Evolutionary conservation across 495 filamentous ascomycete genomes (phyloP).

Genomic region (Chaetomium cochliodes): DNA sequence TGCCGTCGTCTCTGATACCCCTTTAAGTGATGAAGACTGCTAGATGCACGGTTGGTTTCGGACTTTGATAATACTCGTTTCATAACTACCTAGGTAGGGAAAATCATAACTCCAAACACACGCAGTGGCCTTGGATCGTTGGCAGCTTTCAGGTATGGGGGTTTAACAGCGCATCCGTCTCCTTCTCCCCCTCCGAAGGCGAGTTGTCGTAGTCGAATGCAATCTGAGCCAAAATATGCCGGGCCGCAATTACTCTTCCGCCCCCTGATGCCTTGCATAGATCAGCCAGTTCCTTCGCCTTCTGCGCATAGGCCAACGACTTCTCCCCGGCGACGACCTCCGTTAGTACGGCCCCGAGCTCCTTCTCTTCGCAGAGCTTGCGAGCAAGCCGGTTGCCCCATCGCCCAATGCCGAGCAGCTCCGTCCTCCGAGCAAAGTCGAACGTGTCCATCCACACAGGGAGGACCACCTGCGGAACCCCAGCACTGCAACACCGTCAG

Average conservation of each 20-base stretch:
- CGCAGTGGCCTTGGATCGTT: too few relatives aligned
- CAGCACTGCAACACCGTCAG: conserved; percentile 35
- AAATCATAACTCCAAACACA: too few relatives aligned
- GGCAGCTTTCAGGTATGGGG: too few relatives aligned
- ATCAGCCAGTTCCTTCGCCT: conserved; percentile 28
- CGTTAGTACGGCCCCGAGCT: conserved; percentile 27
- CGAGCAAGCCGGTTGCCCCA: conserved; percentile 41
- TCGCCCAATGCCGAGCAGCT: conserved; percentile 52
- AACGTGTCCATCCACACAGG: conserved; percentile 57
- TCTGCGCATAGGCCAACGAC: conserved; percentile 19
- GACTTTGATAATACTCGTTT: too few relatives aligned
- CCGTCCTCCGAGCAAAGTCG: conserved; percentile 52
- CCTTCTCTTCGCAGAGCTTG: conserved; percentile 18
- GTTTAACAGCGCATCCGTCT: background rate
- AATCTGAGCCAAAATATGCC: conserved; percentile 29
- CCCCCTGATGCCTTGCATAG: conserved; percentile 26
- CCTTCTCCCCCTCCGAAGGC: background rate
- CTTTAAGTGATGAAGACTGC: too few relatives aligned
- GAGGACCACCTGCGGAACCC: conserved; percentile 52
- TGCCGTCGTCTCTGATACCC: too few relatives aligned
- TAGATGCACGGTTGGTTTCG: too few relatives aligned
- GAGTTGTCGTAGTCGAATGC: background rate
- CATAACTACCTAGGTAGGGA: too few relatives aligned
- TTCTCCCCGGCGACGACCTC: conserved; percentile 28
- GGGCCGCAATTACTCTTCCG: conserved; percentile 29